Conservation (phyloP, 805 yeast genomes). For the Lipomyces kockii region DNA sequence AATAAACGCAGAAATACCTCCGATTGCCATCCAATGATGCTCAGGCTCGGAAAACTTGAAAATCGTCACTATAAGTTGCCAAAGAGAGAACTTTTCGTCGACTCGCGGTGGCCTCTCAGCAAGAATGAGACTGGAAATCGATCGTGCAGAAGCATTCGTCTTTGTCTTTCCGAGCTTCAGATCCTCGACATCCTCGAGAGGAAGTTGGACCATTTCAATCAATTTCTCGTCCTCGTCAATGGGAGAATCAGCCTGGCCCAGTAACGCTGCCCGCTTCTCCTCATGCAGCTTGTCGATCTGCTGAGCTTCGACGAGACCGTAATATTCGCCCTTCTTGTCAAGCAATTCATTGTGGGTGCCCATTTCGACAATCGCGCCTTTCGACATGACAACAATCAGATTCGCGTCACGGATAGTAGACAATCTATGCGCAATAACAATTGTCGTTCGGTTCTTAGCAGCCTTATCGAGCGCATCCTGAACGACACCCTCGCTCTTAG, state of each 20-base stretch:
- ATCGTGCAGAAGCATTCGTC: conserved; percentile 40
- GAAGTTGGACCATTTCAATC: neutral
- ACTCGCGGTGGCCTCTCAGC: conserved; percentile 9
- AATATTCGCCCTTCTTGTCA: conserved; percentile 41
- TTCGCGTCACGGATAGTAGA: conserved; percentile 77
- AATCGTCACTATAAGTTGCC: conserved; percentile 21
- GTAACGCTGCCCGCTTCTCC: conserved; percentile 44
- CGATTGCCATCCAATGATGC: conserved; percentile 27
- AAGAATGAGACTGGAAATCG: conserved; percentile 28
- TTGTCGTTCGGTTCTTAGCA: conserved; percentile 53
- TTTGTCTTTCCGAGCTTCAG: conserved; percentile 14
- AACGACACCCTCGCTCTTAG: conserved; percentile 63
- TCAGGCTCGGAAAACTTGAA: conserved; percentile 33
- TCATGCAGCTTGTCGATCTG: conserved; percentile 43
- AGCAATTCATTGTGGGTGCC: conserved; percentile 51
- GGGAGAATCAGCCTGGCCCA: conserved; percentile 49
- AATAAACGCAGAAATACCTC: conserved; percentile 26
- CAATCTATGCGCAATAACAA: conserved; percentile 87
- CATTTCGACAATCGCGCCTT: conserved; percentile 56
- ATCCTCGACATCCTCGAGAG: conserved; percentile 11
- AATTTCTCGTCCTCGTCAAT: conserved; percentile 10
- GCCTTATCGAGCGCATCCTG: conserved; percentile 54
- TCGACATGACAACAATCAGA: conserved; percentile 56
- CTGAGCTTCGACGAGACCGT: conserved; percentile 47
- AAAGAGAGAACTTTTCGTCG: conserved; percentile 12